Evolutionary conservation across 768 basidiomycete species (phyloP).

Genomic region (Boletales sp.): DNA sequence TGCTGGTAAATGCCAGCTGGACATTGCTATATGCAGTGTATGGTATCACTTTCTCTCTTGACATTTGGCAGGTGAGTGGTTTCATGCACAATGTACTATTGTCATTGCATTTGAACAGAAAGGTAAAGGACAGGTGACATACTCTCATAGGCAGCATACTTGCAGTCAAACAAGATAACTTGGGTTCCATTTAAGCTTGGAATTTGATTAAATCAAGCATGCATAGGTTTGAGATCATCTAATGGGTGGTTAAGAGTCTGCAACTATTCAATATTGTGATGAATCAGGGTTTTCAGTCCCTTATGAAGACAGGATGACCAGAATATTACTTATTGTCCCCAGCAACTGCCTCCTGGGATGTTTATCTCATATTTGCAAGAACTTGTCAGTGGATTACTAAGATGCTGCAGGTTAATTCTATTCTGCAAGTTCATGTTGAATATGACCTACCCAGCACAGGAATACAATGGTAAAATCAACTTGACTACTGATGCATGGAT

Average conservation of each 20-base stretch:
- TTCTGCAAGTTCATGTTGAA: no score
- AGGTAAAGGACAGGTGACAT: neutral
- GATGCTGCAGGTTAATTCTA: constrained; percentile 22
- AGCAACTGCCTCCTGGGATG: constrained; percentile 31
- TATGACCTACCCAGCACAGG: no score
- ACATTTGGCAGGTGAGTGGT: no score
- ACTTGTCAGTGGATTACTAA: constrained; percentile 20
- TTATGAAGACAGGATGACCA: neutral
- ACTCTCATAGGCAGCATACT: neutral
- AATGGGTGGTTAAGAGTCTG: neutral
- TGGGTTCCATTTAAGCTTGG: neutral
- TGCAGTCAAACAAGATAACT: neutral
- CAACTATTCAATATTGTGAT: neutral
- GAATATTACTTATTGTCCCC: constrained; percentile 1
- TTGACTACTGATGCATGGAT: no score
- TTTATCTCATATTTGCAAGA: constrained; percentile 24
- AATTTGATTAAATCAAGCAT: no score
- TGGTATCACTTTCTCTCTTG: no score
- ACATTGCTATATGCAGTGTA: no score
- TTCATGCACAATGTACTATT: no score
- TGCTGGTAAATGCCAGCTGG: no score
- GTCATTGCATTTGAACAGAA: neutral
- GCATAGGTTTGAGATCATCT: neutral
- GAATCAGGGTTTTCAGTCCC: neutral
- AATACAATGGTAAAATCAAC: no score